These are phyloP conservation scores for Goffeauzyma gilvescens DNA, from an alignment of 768 basidiomycete genomes.

Conservation along the genomic window DNA sequence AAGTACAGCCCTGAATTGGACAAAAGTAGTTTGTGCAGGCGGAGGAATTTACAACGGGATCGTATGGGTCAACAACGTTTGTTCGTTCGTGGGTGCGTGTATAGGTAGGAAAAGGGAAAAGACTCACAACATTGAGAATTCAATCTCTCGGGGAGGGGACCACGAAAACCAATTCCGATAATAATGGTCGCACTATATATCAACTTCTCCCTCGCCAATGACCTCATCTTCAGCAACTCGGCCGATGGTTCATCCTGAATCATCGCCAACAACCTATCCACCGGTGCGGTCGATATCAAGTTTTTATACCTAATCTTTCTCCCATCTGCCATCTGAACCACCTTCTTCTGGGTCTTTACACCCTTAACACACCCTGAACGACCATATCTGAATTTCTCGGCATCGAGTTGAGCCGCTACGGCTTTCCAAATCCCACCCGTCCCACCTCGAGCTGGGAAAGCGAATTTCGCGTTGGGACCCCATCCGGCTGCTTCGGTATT, in stretches of 20 bases:
- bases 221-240: slow-evolving; percentile 8
- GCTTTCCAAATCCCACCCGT: slow-evolving; percentile 35
- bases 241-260: slow-evolving; percentile 11
- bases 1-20: slow-evolving; percentile 28
- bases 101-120: no score
- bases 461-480: slow-evolving; percentile 34
- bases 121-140: no score
- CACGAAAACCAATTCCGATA: slow-evolving; percentile 33
- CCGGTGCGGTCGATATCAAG: slow-evolving; percentile 31
- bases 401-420: slow-evolving; percentile 27
- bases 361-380: no score
- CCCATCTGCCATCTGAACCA: slow-evolving; percentile 28
- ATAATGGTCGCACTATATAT: slow-evolving; percentile 33
- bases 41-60: no score
- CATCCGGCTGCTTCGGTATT: slow-evolving; percentile 32
- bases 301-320: slow-evolving; percentile 24
- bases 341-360: slow-evolving; percentile 24
- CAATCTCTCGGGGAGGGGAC: slow-evolving; percentile 28
- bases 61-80: no score
- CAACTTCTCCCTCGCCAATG: slow-evolving; percentile 19
- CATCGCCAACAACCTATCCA: slow-evolving; percentile 26
- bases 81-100: no score
- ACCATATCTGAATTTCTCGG: slow-evolving; percentile 18
- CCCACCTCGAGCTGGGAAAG: slow-evolving; percentile 32
- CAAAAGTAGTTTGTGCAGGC: no score